Conservation (phyloP, 2,329 filamentous ascomycete genomes). For the Penicillium sp. region DNA sequence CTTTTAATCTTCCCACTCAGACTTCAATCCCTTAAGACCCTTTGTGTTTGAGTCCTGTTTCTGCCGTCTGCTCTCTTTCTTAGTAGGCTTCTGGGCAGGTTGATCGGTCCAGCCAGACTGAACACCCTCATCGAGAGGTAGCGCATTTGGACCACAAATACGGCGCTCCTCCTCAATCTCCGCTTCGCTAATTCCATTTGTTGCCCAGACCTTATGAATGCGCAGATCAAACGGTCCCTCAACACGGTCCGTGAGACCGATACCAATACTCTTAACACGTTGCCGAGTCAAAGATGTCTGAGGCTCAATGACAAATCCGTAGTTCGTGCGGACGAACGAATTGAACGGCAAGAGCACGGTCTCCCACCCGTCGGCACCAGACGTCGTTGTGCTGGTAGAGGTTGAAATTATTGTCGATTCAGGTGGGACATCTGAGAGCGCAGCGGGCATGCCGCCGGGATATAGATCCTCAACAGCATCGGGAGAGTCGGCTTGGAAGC, state of each 20-base stretch:
- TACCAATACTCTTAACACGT: slow-evolving; percentile 79
- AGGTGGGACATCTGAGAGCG: slow-evolving; percentile 41
- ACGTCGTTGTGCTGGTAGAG: slow-evolving; percentile 46
- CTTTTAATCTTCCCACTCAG: slow-evolving; percentile 34
- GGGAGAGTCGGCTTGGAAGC: slow-evolving; percentile 20
- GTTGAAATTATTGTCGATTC: slow-evolving; percentile 37
- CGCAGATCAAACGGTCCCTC: slow-evolving; percentile 85
- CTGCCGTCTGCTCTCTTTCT: slow-evolving; percentile 7
- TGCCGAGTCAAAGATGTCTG: slow-evolving; percentile 86
- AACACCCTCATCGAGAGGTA: slow-evolving; percentile 39
- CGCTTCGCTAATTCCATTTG: slow-evolving; percentile 60
- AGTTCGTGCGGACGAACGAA: slow-evolving; percentile 92
- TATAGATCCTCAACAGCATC: slow-evolving; percentile 27
- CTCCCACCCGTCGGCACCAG: slow-evolving; percentile 84
- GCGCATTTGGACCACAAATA: slow-evolving; percentile 42
- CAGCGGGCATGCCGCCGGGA: slow-evolving; percentile 32
- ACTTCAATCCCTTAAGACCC: slow-evolving; percentile 36
- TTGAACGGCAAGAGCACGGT: slow-evolving; percentile 87
- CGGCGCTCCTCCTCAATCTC: slow-evolving; percentile 43
- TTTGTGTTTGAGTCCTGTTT: slow-evolving; percentile 29
- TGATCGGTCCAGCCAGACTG: slow-evolving; percentile 27
- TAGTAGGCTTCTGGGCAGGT: not conserved
- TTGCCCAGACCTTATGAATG: slow-evolving; percentile 87
- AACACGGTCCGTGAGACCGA: slow-evolving; percentile 84
- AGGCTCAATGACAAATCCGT: slow-evolving; percentile 87